Evolutionary conservation across 1,284 basidiomycete genomes (phyloP), one percentile per base, ranked within the genome.

Genomic region (Coniferiporia sulphurascens): DNA sequence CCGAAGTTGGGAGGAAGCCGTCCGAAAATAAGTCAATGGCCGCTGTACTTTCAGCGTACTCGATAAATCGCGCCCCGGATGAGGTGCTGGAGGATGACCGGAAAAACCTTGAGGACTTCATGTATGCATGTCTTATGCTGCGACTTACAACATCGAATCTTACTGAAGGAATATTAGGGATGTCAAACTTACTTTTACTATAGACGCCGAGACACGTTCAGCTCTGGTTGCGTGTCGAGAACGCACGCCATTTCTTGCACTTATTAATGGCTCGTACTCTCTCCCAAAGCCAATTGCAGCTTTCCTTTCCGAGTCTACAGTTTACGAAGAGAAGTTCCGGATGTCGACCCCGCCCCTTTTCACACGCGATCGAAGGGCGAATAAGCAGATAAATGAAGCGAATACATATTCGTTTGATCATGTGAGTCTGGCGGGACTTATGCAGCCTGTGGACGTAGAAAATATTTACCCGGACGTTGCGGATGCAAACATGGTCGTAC

Each of bases 401-500:
- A 56, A 38, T 4, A 22, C 41, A 17, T 21, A 5, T 19, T 49
- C 3, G 13, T 4, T 15, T 2, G 48, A 46, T 1, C 45, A 38
- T 34, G 22, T 52, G 45, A 48, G 10, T 12, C 21, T 17, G 34
- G 13, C 56, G 4, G 52, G 41, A n/a, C 35, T 59, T 13, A 44
- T 19, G 4, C 48, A 56, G 32, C 9, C 41, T 35, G 27, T 63
- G 19, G 59, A 60, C 10, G 64, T 72, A 41, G 71, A 73, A 19
- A 69, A 76, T 50, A 64, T 71, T 44, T 78, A 78, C 27, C 70
- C 70, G 6, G 76, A 83, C 55, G 54, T 78, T 3, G 70, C 74
- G 22, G 68, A 66, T 35, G 73, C 76, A 56, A 80, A 82, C 67
- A 78, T 87, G 74, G 70, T 75, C 4, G 66, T 84, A 34, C 76